Evolutionary conservation across 768 basidiomycete species (phyloP), one percentile per base, ranked within the genome.

Genomic region (Basidioascus undulatus): DNA sequence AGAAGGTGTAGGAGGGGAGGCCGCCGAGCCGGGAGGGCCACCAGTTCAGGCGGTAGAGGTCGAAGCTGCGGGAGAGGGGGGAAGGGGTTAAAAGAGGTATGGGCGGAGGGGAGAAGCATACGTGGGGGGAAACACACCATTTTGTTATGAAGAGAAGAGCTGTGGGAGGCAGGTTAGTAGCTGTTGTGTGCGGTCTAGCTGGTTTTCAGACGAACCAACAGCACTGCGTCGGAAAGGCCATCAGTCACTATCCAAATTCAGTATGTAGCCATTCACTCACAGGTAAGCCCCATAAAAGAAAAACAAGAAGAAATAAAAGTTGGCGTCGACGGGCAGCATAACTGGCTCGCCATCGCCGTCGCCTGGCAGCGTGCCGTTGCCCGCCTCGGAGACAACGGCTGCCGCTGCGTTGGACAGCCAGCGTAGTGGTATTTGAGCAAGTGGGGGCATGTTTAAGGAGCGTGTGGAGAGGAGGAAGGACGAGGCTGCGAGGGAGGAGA

Each of bases 281-380:
- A 35, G 9, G 20, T 3, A 35, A 21, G 15, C 20, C 11, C 15
- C 20, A 18, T 9, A 19, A 43, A 33, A 60, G 49, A 55, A 55
- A 32, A 59, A 44, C 13, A 62, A 48, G 48, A 62, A 62, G 51
- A 60, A 61, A 39, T 51, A 57, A 37, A 62, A 64, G 44, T 60
- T 61, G 25, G 58, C 55, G 38, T 63, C 61, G 18, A 60, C 47
- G 1, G 59, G 59, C 13, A 58, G 42, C n/a, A n/a, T n/a, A 8
- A 44, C 46, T 3, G 38, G 41, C 3, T 47, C 44, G 8, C 12
- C 44, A 10, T 35, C 33, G 0, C 35, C 38, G 5, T 46, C 41
- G 0, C 34, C 35, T 32, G 7, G 10, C n/a, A n/a, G 18, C 25
- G 13, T n/a, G n/a, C n/a, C n/a, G n/a, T n/a, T n/a, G n/a, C n/a